Base-by-base conservation (phyloP, 2,329 filamentous ascomycete genomes). In the Aschersonia sp. region DNA sequence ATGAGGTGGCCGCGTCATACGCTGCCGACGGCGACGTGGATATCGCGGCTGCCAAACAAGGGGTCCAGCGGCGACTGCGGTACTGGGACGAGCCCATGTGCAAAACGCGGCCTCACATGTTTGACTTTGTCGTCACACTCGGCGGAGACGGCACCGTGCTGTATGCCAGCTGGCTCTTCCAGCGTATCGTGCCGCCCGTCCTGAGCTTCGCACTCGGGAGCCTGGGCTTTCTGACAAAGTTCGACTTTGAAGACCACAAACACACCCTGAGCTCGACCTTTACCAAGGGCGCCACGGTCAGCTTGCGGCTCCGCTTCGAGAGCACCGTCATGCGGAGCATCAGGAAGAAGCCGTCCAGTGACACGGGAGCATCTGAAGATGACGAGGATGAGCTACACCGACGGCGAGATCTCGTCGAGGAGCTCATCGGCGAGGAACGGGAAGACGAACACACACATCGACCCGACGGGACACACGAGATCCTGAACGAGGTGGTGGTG, bases 91-190 rank as follows among this genome's bases (percentile, higher is more conserved):
- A 85, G 51, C 74, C 82, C 48, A 80, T 96, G 59, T 94, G 89
- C 56, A 75, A 75, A 45, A 73, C 79, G 41, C 76, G 82, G 50
- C 91, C 91, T 4, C 88, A 95, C 56, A 84, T 80, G 0, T 96
- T 97, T 60, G 92, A 98, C 65, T 94, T 98, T 59, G 82, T 94
- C 46, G 79, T 98, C 44, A 94, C 91, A 0, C 75, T 95, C 3
- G 89, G 89, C 45, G 92, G 92, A 9, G 92, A 98, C 61, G 92
- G 92, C n/a, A 98, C 92, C 0, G 91, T 98, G 5, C 71, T 98
- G 9, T 97, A 95, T 60, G 86, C 91, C 4, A 94, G 88, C 59
- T 97, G 91, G 89, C 73, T 98, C 1, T 98, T 98, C 62, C 92
- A 98, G 67, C 80, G 86, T 42, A 85, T 97, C 44, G 91, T 97